Evolutionary conservation across 2,329 filamentous ascomycete genomes (phyloP), one percentile per base, ranked within the genome.

Genomic region (Phaeosphaeria sp.): DNA sequence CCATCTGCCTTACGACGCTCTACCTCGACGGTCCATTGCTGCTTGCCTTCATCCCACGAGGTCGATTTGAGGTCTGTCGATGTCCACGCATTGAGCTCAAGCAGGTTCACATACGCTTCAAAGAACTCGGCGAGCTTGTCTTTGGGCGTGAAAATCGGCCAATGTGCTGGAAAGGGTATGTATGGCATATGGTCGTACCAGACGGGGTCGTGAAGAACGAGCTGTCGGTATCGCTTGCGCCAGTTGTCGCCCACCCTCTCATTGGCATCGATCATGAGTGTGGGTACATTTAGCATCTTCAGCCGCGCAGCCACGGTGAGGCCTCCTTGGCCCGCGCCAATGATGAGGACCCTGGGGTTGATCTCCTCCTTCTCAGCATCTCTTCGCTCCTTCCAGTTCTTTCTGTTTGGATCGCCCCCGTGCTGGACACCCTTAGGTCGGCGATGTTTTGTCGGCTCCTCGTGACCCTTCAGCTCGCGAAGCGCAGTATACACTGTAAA

Each of bases 241-340:
- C 81, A 84, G 45, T 79, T 80, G 52, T 82, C 78, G 1, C 82
- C 81, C 4, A 83, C 73, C 0, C 73, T 63, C 21, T 69, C 66
- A 30, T 79, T 79, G 22, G 74, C 72, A 46, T 83, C 81, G 44
- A 84, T 71, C n/a, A 83, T 72, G 7, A 83, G 66, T 25, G 79
- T 76, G 0, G 73, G 73, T 4, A 82, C 59, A 2, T 77, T 75
- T 9, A 83, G 67, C 40, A 81, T 79, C 59, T 80, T 73, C 15
- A 82, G 65, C 2, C 81, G 74, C 17, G 79, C 81, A 17, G 78
- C 80, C 2, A 75, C 69, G 22, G 77, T 75, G 1, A 83, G 69
- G 0, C 82, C 81, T 24, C 76, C 76, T 61, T 82, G 81, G 3
- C 81, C 81, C 22, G 76, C 78, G 15, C 81, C 72, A 17, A 75